Evolutionary conservation across 257 asterid genomes (phyloP).

Genomic region (Eustoma russellianum): DNA sequence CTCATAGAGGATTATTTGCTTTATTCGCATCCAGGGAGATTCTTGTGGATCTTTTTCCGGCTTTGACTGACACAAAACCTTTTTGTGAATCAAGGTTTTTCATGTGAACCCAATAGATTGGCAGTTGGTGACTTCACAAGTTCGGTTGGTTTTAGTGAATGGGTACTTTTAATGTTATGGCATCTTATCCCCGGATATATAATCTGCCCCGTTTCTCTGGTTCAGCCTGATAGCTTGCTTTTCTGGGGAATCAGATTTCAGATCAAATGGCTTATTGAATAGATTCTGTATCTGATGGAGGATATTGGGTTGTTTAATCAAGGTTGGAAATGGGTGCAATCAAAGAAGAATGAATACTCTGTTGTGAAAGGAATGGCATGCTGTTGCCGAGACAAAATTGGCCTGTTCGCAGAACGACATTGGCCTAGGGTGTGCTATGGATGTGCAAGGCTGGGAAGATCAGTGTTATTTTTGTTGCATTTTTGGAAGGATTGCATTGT

Average conservation of each 20-base stretch:
- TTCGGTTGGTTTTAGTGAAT: constrained; percentile 13
- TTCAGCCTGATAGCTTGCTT: constrained; percentile 14
- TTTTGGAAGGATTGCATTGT: constrained; percentile 68
- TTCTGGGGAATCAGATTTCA: constrained; percentile 11
- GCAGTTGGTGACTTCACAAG: constrained; percentile 17
- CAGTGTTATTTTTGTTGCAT: constrained; percentile 42
- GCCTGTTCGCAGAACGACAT: constrained; percentile 66
- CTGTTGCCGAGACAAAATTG: constrained; percentile 66
- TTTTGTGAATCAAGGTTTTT: constrained; percentile 26
- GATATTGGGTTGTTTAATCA: constrained; percentile 92
- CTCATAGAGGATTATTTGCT: constrained; percentile 10
- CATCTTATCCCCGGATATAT: constrained; percentile 19
- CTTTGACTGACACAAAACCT: constrained; percentile 5
- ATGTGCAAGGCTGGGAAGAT: constrained; percentile 52
- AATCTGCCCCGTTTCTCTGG: constrained; percentile 15
- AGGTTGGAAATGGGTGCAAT: constrained; percentile 85
- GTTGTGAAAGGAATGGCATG: constrained; percentile 40
- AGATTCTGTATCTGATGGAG: constrained; percentile 51
- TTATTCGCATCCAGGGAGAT: constrained; percentile 22
- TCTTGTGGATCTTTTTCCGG: constrained; percentile 53
- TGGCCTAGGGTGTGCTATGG: constrained; percentile 94
- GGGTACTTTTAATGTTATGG: constrained; percentile 17
- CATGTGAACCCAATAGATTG: constrained; percentile 11
- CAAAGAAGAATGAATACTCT: constrained; percentile 62
- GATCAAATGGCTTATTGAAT: not conserved